Percentiles rank a stretch among this genome's conserved stretches.
phyloP scores from a whole-genome alignment of 495 filamentous ascomycete species.

The Friedmanniomyces simplex region DNA sequence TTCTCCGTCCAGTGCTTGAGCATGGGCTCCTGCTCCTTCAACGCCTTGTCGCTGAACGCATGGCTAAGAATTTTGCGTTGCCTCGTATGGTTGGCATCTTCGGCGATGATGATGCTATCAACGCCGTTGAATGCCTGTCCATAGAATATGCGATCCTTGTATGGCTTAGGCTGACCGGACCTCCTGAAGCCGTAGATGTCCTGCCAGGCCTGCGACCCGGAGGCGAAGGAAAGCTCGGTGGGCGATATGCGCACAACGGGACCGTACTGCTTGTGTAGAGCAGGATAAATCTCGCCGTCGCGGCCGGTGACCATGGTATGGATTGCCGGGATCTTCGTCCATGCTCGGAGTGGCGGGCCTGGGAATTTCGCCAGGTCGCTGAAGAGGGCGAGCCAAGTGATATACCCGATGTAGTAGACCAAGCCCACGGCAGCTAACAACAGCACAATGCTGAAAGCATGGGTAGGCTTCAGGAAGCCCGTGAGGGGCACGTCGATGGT shows the following conservation, averaged over 20 bases:
- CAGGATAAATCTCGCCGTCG: constrained; percentile 10
- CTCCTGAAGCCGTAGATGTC: constrained; percentile 25
- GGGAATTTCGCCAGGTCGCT: constrained; percentile 23
- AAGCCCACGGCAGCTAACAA: neutral
- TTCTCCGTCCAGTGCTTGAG: constrained; percentile 26
- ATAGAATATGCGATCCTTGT: constrained; percentile 17
- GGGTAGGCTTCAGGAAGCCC: neutral
- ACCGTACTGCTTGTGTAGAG: constrained; percentile 26
- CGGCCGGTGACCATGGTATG: constrained; percentile 14
- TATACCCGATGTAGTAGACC: neutral
- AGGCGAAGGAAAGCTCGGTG: constrained; percentile 24
- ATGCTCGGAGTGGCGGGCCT: constrained; percentile 19
- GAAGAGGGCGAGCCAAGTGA: constrained; percentile 19
- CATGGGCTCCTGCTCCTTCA: constrained; percentile 27
- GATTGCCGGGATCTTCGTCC: constrained; percentile 17
- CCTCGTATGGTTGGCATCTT: constrained; percentile 22
- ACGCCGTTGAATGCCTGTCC: constrained; percentile 7
- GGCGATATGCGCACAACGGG: constrained; percentile 24
- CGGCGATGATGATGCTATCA: constrained; percentile 11
- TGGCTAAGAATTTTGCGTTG: constrained; percentile 24
- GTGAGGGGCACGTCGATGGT: neutral
- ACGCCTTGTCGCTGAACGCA: constrained; percentile 26
- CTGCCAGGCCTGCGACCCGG: constrained; percentile 18
- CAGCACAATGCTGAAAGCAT: neutral
- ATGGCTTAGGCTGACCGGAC: constrained; percentile 2